Evolutionary conservation across 2,329 filamentous ascomycete species (phyloP).

Genomic region (Venturiaceae sp.): DNA sequence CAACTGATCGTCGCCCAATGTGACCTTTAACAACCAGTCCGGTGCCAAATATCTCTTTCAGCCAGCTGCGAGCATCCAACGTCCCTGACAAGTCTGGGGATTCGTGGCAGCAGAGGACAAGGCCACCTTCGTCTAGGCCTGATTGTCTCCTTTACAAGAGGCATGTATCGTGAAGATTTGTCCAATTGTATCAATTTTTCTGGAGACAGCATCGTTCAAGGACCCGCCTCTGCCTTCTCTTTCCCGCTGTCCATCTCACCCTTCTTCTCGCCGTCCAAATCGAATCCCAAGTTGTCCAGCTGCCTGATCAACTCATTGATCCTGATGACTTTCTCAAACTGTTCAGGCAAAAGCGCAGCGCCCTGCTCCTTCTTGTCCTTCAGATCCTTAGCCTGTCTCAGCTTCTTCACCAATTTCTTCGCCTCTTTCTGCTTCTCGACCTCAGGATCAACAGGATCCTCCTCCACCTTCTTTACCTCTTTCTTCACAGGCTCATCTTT

Average conservation of each 20-base stretch:
- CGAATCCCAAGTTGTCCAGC: slow-evolving; percentile 74
- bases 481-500: not conserved
- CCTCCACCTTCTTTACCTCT: slow-evolving; percentile 11
- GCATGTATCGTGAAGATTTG: not conserved
- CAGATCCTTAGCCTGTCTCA: slow-evolving; percentile 85
- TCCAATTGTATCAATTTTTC: not conserved
- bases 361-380: slow-evolving; percentile 86
- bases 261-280: slow-evolving; percentile 60
- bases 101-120: not conserved
- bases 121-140: too few species aligned
- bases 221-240: not conserved
- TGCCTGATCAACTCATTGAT: slow-evolving; percentile 90
- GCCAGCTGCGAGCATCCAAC: not conserved
- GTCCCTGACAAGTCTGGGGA: not conserved
- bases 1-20: not conserved
- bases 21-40: not conserved
- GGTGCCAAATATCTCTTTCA: not conserved
- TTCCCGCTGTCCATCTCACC: not conserved
- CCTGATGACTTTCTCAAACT: slow-evolving; percentile 95
- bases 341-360: slow-evolving; percentile 75
- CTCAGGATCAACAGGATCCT: slow-evolving; percentile 51
- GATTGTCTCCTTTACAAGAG: not conserved
- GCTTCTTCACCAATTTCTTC: slow-evolving; percentile 83
- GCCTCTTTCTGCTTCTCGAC: slow-evolving; percentile 87
- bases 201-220: not conserved